Conservation (phyloP, 805 yeast species). For the Teunomyces lycoperdinae region DNA sequence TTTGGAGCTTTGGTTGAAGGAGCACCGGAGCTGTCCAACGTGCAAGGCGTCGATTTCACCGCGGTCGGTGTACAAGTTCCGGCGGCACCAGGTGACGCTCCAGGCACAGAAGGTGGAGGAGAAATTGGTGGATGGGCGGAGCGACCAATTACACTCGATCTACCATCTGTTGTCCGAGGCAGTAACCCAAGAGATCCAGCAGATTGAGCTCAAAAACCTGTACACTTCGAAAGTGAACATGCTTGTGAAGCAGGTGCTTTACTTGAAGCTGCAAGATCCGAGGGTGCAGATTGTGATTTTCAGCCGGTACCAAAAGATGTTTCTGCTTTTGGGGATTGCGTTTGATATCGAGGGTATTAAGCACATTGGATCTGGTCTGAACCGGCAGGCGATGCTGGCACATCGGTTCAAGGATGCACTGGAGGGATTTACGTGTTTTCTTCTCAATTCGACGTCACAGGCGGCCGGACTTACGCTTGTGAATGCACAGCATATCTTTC, state of each 20-base stretch:
- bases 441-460: constrained; percentile 80
- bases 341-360: constrained; percentile 54
- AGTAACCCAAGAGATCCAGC: constrained; percentile 43
- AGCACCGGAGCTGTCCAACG: constrained; percentile 67
- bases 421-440: constrained; percentile 70
- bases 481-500: constrained; percentile 87
- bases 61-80: constrained; percentile 66
- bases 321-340: constrained; percentile 65
- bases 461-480: constrained; percentile 89
- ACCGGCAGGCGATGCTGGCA: constrained; percentile 36
- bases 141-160: constrained; percentile 31
- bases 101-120: constrained; percentile 45
- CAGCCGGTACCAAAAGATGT: constrained; percentile 83
- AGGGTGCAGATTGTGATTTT: constrained; percentile 79
- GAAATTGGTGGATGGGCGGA: constrained; percentile 8
- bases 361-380: constrained; percentile 49
- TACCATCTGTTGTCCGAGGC: constrained; percentile 45
- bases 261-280: constrained; percentile 55
- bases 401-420: constrained; percentile 51
- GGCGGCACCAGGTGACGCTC: constrained; percentile 52
- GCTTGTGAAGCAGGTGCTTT: constrained; percentile 69
- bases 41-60: constrained; percentile 58
- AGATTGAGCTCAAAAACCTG: constrained; percentile 28
- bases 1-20: constrained; percentile 66
- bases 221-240: constrained; percentile 88